Evolutionary conservation across 352 stramenopile genomes (phyloP), one percentile per base, ranked within the genome.

Genomic region (Pythium apleroticum): DNA sequence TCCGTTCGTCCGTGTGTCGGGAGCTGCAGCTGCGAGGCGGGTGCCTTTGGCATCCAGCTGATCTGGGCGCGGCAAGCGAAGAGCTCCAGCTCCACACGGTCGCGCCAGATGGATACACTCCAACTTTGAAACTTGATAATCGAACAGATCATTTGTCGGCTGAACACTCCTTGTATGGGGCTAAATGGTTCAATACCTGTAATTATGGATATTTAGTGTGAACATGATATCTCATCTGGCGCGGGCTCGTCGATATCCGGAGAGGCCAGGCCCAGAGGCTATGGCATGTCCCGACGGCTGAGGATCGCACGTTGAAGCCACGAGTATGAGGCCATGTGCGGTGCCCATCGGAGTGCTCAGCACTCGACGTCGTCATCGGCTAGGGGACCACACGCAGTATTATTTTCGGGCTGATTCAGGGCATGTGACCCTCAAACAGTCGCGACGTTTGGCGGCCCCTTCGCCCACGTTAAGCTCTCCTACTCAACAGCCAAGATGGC

Each of bases 161-260:
- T 5, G 43, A 20, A 27, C 28, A 46, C 9, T 35, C 28, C 11
- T 19, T 27, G 33, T 57, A 43, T 28, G n/a, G 12, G 15, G n/a
- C n/a, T n/a, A 30, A 46, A 12, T 24, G 19, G 20, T 14, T 8
- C 3, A 60, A 31, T 7, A 43, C n/a, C 48, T 57, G 1, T 52
- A 6, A 59, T 46, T 48, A 31, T 22, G 6, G 0, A 60, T 66
- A 60, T 5, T 14, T 37, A 25, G 25, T 4, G 7, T 27, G 6
- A 53, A 56, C 24, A 53, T 57, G 60, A 54, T 61, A 50, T 61
- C 30, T 61, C 39, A 61, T 27, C 60, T 67, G 52, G 50, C 60
- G 25, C 17, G 15, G 15, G 4, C 20, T 61, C 22, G 57, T 49
- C 43, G 31, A 30, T 14, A 10, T 25, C 52, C 2, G 52, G 28